Evolutionary conservation across 1,284 basidiomycete species (phyloP).

Genomic region (Puccinia coronata): DNA sequence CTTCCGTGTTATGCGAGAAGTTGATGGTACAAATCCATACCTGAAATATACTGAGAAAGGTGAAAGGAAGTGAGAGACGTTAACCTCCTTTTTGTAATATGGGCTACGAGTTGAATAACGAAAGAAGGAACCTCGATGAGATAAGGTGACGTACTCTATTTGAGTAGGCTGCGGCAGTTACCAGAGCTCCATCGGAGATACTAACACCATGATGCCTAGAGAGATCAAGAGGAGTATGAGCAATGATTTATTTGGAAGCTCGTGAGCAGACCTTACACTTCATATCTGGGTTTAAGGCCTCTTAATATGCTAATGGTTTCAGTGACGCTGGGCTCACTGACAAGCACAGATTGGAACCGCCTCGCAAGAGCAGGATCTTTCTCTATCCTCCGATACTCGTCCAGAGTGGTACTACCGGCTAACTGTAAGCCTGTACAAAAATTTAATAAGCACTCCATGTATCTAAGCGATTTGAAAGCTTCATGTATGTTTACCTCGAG

Average conservation of each 20-base stretch:
- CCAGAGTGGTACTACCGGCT: conserved; percentile 82
- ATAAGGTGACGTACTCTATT: conserved; percentile 40
- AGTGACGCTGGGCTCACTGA: conserved; percentile 80
- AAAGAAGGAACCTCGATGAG: neutral
- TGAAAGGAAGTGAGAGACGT: neutral
- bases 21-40: conserved; percentile 5
- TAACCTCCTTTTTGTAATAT: neutral
- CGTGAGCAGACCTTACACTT: conserved; percentile 61
- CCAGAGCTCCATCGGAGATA: conserved; percentile 81
- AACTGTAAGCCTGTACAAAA: conserved; percentile 80
- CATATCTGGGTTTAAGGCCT: conserved; percentile 79
- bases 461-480: neutral
- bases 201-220: conserved; percentile 77
- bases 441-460: conserved; percentile 53
- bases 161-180: conserved; percentile 65
- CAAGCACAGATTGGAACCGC: conserved; percentile 81
- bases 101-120: neutral
- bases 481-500: conserved; percentile 11
- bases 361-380: conserved; percentile 88
- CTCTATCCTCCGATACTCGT: conserved; percentile 84
- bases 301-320: conserved; percentile 70
- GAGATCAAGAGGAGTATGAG: neutral
- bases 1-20: neutral
- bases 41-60: conserved; percentile 51
- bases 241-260: neutral